Evolutionary conservation across 768 basidiomycete genomes (phyloP), one percentile per base, ranked within the genome.

Genomic region (Pulveroboletus sp.): DNA sequence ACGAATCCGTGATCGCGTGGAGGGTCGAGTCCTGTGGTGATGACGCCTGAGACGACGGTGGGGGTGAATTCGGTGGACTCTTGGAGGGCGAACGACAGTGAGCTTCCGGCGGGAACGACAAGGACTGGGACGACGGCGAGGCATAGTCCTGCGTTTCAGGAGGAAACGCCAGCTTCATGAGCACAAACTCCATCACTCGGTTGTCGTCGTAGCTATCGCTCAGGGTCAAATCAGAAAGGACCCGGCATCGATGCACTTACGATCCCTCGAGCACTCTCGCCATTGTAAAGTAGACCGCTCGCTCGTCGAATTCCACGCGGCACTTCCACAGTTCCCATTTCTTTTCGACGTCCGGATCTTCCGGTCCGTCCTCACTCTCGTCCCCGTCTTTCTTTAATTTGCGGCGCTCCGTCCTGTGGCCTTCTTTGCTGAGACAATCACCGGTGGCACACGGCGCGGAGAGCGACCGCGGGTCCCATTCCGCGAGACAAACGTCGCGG

Each of bases 301-400:
- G 70, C 54, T 81, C 77, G 34, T 86, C 84, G 59, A 86, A 87
- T 59, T 86, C 86, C 16, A 88, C 85, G 9, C 85, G 69, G 55
- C 86, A 87, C 58, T 88, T 88, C 86, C 85, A 87, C 6, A 88
- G 60, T 57, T 86, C 83, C 85, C 85, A 87, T 22, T 69, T 68
- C 42, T 69, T 67, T 38, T 75, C 71, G 3, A 45, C 34, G 2
- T 61, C 50, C 3, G 16, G 14, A 2, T 43, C 51, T 8, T 43
- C 50, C 16, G 20, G 51, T 7, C 22, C 49, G 3, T 49, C 50
- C n/a, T 46, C 54, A 4, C 47, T 36, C 13, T 67, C 61, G 4
- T 56, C 53, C 3, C 20, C 51, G 6, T 55, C 54, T 7, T 46
- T 50, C 38, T 32, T 59, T n/a, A 27, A 22, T 19, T 39, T 51